A percentile compares a stretch with the other conserved stretches of the same genome.
Evolutionary conservation across 352 stramenopile genomes (phyloP).

Genomic region (Peronospora farinosa): DNA sequence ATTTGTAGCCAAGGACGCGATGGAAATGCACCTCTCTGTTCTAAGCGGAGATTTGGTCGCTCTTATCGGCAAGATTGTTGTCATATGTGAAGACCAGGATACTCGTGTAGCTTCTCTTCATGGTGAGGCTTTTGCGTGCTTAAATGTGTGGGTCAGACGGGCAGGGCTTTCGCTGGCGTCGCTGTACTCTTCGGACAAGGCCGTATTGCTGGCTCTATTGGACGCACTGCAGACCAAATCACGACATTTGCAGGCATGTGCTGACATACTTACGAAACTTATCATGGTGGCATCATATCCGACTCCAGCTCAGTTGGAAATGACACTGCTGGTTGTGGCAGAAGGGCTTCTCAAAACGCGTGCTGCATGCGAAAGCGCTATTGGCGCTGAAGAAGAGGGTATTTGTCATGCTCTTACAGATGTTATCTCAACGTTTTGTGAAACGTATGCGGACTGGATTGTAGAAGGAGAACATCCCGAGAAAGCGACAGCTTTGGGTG

Average conservation of each 20-base stretch:
- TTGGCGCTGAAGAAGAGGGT: constrained; percentile 47
- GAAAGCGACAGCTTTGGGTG: constrained; percentile 38
- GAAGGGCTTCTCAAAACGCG: constrained; percentile 43
- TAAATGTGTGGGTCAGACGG: constrained; percentile 52
- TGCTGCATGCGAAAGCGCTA: constrained; percentile 41
- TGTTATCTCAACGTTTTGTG: constrained; percentile 58
- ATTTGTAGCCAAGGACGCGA: constrained; percentile 55
- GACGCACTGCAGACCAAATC: constrained; percentile 48
- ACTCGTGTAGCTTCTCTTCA: constrained; percentile 31
- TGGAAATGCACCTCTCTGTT: constrained; percentile 45
- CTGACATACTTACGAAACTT: constrained; percentile 54
- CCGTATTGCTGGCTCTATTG: constrained; percentile 36
- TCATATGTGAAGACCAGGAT: constrained; percentile 29
- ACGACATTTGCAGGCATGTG: constrained; percentile 35
- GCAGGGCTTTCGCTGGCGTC: constrained; percentile 51
- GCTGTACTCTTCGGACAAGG: constrained; percentile 38
- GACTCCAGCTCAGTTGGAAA: constrained; percentile 36
- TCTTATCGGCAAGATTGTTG: constrained; percentile 45
- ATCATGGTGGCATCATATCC: constrained; percentile 58
- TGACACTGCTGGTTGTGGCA: constrained; percentile 36
- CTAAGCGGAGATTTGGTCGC: constrained; percentile 42
- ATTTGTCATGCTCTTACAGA: constrained; percentile 53
- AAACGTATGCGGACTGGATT: constrained; percentile 70
- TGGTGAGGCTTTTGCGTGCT: constrained; percentile 48
- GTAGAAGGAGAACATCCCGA: constrained; percentile 37